Evolutionary conservation across 225 moss, liverwort and hornwort genomes (phyloP).

Genomic region (Anthoceros angustus): DNA sequence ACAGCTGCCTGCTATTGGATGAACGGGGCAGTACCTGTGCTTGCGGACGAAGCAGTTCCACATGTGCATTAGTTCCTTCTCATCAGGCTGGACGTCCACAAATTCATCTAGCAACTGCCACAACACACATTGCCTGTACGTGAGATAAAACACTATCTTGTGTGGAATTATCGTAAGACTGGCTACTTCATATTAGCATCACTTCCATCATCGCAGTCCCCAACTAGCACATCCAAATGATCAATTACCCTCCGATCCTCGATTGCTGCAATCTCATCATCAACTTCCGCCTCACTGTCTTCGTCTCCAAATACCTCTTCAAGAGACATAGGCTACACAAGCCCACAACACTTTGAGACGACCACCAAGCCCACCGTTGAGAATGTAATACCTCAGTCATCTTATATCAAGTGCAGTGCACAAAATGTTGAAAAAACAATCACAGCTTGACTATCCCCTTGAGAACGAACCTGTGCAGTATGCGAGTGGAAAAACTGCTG

Average conservation of each 20-base stretch:
- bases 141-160: neutral
- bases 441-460: neutral
- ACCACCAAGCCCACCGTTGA: neutral
- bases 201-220: too few species aligned
- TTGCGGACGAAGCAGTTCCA: slow-evolving; percentile 99
- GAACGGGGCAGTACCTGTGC: slow-evolving; percentile 35
- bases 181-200: too few species aligned
- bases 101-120: slow-evolving; percentile 94
- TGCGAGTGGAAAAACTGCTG: slow-evolving; percentile 91
- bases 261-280: slow-evolving; percentile 70
- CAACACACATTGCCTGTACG: neutral
- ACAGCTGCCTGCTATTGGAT: too few species aligned
- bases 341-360: too few species aligned
- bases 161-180: neutral
- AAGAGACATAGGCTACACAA: slow-evolving; percentile 69
- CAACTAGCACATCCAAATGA: neutral
- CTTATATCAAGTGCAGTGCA: neutral
- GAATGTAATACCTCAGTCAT: neutral
- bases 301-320: slow-evolving; percentile 74
- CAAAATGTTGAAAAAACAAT: neutral
- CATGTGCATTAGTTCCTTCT: slow-evolving; percentile 96
- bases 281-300: slow-evolving; percentile 93
- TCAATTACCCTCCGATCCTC: slow-evolving; percentile 76
- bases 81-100: slow-evolving; percentile 80
- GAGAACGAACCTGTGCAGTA: slow-evolving; percentile 68